phyloP scores from a whole-genome alignment of 2,329 filamentous ascomycete genomes.

The Trichophyton mentagrophytes region DNA sequence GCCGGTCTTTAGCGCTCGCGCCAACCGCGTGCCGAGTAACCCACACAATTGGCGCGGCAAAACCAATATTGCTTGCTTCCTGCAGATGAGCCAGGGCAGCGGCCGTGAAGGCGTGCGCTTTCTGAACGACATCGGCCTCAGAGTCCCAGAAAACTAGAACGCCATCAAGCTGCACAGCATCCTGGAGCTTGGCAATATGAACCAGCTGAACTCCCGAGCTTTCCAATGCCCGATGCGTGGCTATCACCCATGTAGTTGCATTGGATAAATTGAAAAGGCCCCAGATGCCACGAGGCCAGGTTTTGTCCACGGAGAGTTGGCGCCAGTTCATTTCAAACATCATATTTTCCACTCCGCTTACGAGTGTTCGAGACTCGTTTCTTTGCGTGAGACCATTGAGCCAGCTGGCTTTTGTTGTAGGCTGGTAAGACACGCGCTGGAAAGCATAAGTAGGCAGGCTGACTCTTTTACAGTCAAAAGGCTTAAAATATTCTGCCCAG shows the following conservation, averaged over 20 bases:
- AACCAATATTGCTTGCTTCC: not conserved
- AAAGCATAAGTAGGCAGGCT: not conserved
- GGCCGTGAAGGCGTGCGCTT: not conserved
- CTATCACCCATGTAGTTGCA: not conserved
- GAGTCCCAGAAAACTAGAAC: not conserved
- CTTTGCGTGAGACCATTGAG: not conserved
- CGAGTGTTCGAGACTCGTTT: not conserved
- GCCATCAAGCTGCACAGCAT: not conserved
- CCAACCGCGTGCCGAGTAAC: conserved; percentile 4
- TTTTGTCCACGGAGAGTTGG: not conserved
- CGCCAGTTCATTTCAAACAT: conserved; percentile 2
- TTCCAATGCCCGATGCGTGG: not conserved
- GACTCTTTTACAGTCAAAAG: not conserved
- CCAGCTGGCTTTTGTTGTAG: not conserved
- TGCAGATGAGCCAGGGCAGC: not conserved
- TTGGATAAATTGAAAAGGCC: not conserved
- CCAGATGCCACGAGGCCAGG: not conserved
- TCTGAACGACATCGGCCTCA: not conserved
- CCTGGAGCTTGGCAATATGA: not conserved
- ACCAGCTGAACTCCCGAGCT: not conserved
- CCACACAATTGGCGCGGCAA: conserved; percentile 8
- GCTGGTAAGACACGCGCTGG: not conserved
- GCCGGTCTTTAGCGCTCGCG: not conserved
- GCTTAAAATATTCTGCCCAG: not conserved
- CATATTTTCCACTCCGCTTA: not conserved